These are phyloP conservation scores for Trypanosomatidae sp. DNA, from an alignment of 208 protist genomes.

Conservation along the genomic window DNA sequence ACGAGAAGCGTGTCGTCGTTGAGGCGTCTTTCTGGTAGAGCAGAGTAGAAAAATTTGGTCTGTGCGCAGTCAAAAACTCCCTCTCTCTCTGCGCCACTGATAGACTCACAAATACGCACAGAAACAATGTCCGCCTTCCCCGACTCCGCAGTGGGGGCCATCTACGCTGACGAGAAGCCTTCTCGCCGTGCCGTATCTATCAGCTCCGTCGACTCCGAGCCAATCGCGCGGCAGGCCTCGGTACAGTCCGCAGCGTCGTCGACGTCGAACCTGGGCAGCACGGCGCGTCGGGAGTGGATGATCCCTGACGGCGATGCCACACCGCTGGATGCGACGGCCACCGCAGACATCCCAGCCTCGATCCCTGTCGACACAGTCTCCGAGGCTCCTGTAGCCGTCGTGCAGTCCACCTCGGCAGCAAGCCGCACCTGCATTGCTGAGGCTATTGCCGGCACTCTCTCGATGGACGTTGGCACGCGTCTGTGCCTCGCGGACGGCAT, in stretches of 20 bases:
- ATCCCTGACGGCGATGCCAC: constrained; percentile 23
- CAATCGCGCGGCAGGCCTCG: constrained; percentile 34
- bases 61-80: no score
- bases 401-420: constrained; percentile 31
- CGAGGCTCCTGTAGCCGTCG: constrained; percentile 43
- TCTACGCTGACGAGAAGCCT: constrained; percentile 40
- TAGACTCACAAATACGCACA: no score
- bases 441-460: constrained; percentile 30
- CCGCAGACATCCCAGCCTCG: constrained; percentile 2
- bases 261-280: background rate
- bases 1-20: no score
- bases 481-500: constrained; percentile 61
- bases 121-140: constrained; percentile 6
- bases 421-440: constrained; percentile 51
- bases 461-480: constrained; percentile 66
- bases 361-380: constrained; percentile 55
- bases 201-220: constrained; percentile 84
- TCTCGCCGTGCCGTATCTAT: constrained; percentile 53
- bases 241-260: constrained; percentile 12
- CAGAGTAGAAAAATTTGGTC: no score
- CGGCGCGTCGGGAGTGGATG: constrained; percentile 6
- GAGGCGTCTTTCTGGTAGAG: no score
- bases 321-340: constrained; percentile 11
- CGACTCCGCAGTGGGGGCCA: constrained; percentile 12
- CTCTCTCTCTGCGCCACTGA: background rate